Base-by-base conservation (phyloP, 1,284 basidiomycete species). In the Anthracocystis panici-leucophaei region DNA sequence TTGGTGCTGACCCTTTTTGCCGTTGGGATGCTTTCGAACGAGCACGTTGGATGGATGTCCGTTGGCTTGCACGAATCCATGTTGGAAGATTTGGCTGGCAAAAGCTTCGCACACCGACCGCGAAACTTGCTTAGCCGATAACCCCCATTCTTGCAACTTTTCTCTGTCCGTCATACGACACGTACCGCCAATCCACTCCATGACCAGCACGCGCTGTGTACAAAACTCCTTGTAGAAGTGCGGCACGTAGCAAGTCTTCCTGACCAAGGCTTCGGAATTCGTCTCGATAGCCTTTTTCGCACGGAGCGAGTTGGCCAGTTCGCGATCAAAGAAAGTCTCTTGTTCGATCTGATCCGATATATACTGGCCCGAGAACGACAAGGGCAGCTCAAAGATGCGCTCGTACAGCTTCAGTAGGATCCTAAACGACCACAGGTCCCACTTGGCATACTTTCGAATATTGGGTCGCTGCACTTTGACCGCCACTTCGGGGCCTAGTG, bases 391-490 rank as follows among this genome's bases (percentile, higher is more conserved):
- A 55, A 82, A 82, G 35, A 79, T 74, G 5, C 68, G 46, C 50
- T 81, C 78, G 62, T 82, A 82, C 27, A 82, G 65, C 45, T 65
- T 59, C 25, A 82, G 57, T 11, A 82, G 60, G 49, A 80, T 67
- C 21, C 81, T 58, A 57, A 81, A 80, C 6, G 65, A 75, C 67
- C 77, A 72, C 16, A 82, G 62, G 51, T 82, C 80, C 77, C 73
- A 79, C 40, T 79, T 71, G 16, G 81, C 79, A 23, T 82, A 78
- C 52, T 71, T 65, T 25, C 75, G 76, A 42, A 82, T 82, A 31
- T 72, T 70, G 21, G 81, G 80, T 9, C 80, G 56, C 42, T 82
- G 81, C 48, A 82, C 78, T 63, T 82, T 82, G 60, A 82, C 77
- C 2, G 81, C 81, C 16, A 80, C 78, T 45, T 77, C 76, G 18